Base-by-base conservation (phyloP, 2,329 filamentous ascomycete species). In the Apiospora malaysiana region DNA sequence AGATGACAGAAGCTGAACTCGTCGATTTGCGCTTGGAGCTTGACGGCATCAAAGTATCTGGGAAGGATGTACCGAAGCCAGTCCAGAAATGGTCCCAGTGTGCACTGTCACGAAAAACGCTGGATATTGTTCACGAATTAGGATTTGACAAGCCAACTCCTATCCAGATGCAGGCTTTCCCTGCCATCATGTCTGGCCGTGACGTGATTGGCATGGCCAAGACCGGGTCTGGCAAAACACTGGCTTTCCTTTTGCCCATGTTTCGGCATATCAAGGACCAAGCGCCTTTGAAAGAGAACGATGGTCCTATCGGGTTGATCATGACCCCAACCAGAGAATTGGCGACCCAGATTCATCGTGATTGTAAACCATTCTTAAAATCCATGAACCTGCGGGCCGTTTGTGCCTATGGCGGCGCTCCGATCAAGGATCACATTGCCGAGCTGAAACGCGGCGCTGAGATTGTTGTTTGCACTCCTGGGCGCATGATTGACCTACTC, bases 71-170 rank as follows among this genome's bases (percentile, higher is more conserved):
- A 5, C 96, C 96, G 1, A 97, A 95, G 77, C 96, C 96, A 4
- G 95, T 99, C 12, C 92, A 94, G 77, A 98, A 97, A 81, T 99
- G 95, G 94, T 95, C 95, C 0, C 95, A 98, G 78, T 97, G 95
- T 79, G 96, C 96, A 66, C 87, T 98, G 68, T 94, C 94, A 21
- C 90, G 94, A 42, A 93, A 95, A 77, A 95, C 94, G 8, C 84
- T 98, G 70, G 94, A 98, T 77, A 92, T 97, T 47, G 91, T 99
- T 73, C 89, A 91, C 49, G 89, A 88, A 69, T 84, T 98, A 47
- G 93, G 93, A 8, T 99, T 94, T 79, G 93, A 97, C 70, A 93
- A 91, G 78, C 95, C 96, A 0, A 98, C 96, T 0, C 90, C 95
- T 0, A 98, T 99, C 76, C 96, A 99, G 81, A 92, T 95, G 81